These are phyloP conservation scores for Fusarium sp. DNA, from an alignment of 2,329 filamentous ascomycete genomes.

Conservation along the genomic window DNA sequence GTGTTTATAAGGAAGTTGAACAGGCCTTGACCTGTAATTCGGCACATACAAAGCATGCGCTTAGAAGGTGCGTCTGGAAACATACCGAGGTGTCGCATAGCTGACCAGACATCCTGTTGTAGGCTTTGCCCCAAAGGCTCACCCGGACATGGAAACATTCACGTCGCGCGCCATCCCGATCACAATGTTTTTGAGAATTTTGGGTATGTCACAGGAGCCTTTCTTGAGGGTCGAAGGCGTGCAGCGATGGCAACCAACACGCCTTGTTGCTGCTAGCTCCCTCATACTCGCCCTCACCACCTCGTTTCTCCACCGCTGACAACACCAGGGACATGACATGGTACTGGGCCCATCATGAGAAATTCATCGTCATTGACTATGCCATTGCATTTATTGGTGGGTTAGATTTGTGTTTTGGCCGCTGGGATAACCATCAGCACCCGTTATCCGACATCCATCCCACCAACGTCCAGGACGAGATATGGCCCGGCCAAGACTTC, in stretches of 20 bases:
- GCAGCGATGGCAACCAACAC: no score
- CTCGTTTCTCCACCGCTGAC: not conserved
- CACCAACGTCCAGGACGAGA: conserved; percentile 78
- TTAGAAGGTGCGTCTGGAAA: conserved; percentile 7
- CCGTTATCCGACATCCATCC: conserved; percentile 88
- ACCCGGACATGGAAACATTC: conserved; percentile 88
- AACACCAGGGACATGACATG: conserved; percentile 71
- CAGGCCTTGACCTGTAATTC: conserved; percentile 91
- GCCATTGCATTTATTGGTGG: conserved; percentile 91
- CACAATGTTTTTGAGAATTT: conserved; percentile 93
- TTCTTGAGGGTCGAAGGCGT: not conserved
- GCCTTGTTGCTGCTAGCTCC: not conserved
- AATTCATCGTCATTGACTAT: conserved; percentile 96
- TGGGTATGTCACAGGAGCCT: conserved; percentile 58
- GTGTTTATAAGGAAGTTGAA: conserved; percentile 89
- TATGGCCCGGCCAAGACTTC: conserved; percentile 97
- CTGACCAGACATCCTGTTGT: not conserved
- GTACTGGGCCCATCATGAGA: conserved; percentile 98
- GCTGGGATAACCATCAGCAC: conserved; percentile 91
- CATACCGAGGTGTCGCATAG: not conserved
- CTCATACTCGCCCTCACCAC: not conserved
- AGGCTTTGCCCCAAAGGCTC: conserved; percentile 80
- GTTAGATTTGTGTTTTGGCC: conserved; percentile 92
- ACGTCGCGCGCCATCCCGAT: conserved; percentile 88
- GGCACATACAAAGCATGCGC: conserved; percentile 81